Base-by-base conservation (phyloP, 306 rosid species). In the Cicer chorassanicum region DNA sequence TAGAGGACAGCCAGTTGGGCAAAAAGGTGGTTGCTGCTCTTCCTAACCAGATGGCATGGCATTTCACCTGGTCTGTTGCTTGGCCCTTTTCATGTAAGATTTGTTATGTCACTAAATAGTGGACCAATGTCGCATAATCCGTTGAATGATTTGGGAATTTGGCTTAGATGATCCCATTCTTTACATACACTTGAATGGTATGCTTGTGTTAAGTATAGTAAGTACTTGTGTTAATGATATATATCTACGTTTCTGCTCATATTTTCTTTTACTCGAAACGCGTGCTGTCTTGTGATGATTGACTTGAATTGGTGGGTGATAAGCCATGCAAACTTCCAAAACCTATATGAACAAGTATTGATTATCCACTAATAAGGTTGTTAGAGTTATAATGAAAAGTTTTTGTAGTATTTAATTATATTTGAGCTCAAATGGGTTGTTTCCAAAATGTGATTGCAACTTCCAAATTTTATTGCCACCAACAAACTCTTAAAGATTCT, bases 1-100 rank as follows among this genome's bases (percentile, higher is more conserved):
- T 68, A 81, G 63, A 74, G 89, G 89, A 73, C 89, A 86, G 63
- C 89, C 89, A 29, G 87, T 86, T 60, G 87, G 80, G 13, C 89
- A 86, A 79, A 78, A 86, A 78, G 36, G 80, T 66, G 85, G 89
- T 13, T 86, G 87, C 70, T 86, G 89, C 76, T 82, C 86, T 68
- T 86, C 89, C 72, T 86, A 78, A 73, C 60, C 63, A 4, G 59
- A 61, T 65, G 40, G 38, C 49, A 43, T 73, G 65, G 9, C 67
- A 63, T 45, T 51, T 70, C 68, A 24, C 76, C 48, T 69, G 78
- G 76, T 79, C 82, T 76, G 34, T 54, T 57, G 19, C 70, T 60
- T 68, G 59, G 75, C 34, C 14, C n/a, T 62, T 56, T 59, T 63
- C 77, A 45, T 65, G 71, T 86, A 81, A 71, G 72, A 73, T 67